Conservation (phyloP, 2,329 filamentous ascomycete species). For the Cladosporium sphaerospermum region DNA sequence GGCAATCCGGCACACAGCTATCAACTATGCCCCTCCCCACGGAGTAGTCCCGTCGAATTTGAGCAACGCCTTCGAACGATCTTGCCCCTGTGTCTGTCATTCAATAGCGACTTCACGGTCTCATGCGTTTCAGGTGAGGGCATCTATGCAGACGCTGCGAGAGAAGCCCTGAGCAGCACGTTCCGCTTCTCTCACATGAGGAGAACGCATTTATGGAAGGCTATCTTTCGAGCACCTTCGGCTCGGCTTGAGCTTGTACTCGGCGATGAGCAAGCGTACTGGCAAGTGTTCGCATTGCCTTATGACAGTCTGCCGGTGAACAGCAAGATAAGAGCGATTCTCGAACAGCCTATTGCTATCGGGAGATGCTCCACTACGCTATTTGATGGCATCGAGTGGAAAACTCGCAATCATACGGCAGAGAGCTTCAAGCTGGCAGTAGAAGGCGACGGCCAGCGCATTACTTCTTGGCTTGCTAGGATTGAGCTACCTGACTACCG, state of each 20-base stretch:
- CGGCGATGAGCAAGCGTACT: slow-evolving; percentile 13
- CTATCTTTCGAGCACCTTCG: slow-evolving; percentile 33
- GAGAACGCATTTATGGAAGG: slow-evolving; percentile 34
- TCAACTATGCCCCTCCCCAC: not conserved
- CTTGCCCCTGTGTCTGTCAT: slow-evolving; percentile 19
- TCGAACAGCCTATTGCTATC: slow-evolving; percentile 25
- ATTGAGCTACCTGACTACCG: slow-evolving; percentile 34
- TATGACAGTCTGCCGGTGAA: slow-evolving; percentile 16
- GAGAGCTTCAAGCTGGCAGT: no score
- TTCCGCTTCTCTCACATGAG: slow-evolving; percentile 32
- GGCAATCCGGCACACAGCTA: slow-evolving; percentile 50
- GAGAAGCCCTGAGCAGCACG: slow-evolving; percentile 27
- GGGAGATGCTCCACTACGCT: slow-evolving; percentile 17
- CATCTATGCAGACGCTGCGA: slow-evolving; percentile 28
- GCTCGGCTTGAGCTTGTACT: slow-evolving; percentile 36
- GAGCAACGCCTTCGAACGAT: slow-evolving; percentile 15
- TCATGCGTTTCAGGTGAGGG: not conserved
- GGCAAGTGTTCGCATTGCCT: slow-evolving; percentile 27
- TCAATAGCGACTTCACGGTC: not conserved
- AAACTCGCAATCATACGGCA: slow-evolving; percentile 21
- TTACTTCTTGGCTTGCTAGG: slow-evolving; percentile 33
- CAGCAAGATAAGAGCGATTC: slow-evolving; percentile 17
- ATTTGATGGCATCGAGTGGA: slow-evolving; percentile 30
- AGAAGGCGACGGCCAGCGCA: not conserved
- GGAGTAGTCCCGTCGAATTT: slow-evolving; percentile 15